Evolutionary conservation across 2,329 filamentous ascomycete species (phyloP), one percentile per base, ranked within the genome.

Genomic region (Nectriaceae sp.): DNA sequence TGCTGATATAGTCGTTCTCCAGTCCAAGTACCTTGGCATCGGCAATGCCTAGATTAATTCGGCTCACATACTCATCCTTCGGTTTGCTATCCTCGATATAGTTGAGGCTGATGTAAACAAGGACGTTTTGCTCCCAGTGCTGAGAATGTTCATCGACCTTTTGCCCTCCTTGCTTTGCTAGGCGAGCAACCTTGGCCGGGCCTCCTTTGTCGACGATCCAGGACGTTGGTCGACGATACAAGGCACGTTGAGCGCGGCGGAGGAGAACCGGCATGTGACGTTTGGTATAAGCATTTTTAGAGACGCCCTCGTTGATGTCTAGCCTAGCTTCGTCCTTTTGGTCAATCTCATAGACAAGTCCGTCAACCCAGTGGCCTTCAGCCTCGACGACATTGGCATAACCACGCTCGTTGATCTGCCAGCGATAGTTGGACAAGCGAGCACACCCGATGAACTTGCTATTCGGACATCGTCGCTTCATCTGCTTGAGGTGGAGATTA

Each of bases 341-440:
- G 47, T 65, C 64, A 42, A 75, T 68, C 47, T 69, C 65, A 49
- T 70, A 75, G n/a, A 72, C 63, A 16, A 75, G 67, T 4, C 72
- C 72, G 37, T 73, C 65, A 11, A 75, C 72, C 58, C 63, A 65
- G 24, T 62, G 63, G 5, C 67, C 68, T 21, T 62, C 47, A 11
- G 60, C 55, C 36, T 59, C 56, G 15, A 73, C 47, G 21, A 77
- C 65, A 53, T 77, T 77, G 48, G 74, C 75, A 42, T 69, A 75
- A 21, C 74, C 73, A 20, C 73, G 69, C 60, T 75, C 64, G 58
- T 76, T 77, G 66, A 77, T 76, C 57, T 74, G 72, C 69, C 73
- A 76, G 24, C 66, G 62, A 54, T 71, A 68, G 50, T 69, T 63
- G 19, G 56, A 51, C n/a, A 77, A 63, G 11, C 67, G 61, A 18